A percentile compares a stretch with the other conserved stretches of the same genome.
These are phyloP conservation scores for Pyrus hybrid DNA, from an alignment of 331 rosid genomes.

Conservation along the genomic window DNA sequence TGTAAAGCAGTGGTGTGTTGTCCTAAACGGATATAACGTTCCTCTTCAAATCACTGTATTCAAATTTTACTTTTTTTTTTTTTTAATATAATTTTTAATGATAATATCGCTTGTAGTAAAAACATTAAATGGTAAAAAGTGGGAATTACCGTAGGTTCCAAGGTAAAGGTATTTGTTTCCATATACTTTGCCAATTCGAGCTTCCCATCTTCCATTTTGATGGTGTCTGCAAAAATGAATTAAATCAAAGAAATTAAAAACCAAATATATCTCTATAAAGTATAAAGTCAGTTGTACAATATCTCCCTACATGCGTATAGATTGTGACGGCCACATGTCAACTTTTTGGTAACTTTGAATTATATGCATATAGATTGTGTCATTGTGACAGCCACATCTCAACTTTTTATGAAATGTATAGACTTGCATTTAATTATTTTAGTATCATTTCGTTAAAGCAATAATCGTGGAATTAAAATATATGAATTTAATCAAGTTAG, in stretches of 20 bases:
- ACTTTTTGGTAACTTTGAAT: not conserved
- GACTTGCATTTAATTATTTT: too few relatives aligned
- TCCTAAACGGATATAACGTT: too few relatives aligned
- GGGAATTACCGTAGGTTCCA: conserved; percentile 74
- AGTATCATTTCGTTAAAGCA: too few relatives aligned
- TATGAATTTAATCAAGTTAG: not conserved
- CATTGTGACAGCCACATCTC: too few relatives aligned
- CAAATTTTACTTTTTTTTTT: not conserved
- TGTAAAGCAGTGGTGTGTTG: too few relatives aligned
- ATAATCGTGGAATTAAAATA: not conserved
- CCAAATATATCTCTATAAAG: not conserved
- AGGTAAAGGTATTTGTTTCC: conserved; percentile 92
- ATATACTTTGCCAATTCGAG: conserved; percentile 80
- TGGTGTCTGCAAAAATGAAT: conserved; percentile 55
- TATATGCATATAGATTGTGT: too few relatives aligned
- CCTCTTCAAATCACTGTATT: not conserved
- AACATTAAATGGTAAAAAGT: not conserved
- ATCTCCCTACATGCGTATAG: not conserved
- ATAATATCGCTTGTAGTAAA: not conserved
- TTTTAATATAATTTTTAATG: too few relatives aligned
- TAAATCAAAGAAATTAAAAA: not conserved
- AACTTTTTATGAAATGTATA: not conserved
- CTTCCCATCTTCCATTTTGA: conserved; percentile 98
- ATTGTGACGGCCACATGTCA: not conserved
- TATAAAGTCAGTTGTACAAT: too few relatives aligned